Evolutionary conservation across 164 flowering plant genomes (phyloP).

Genomic region (Berberis vulgaris): DNA sequence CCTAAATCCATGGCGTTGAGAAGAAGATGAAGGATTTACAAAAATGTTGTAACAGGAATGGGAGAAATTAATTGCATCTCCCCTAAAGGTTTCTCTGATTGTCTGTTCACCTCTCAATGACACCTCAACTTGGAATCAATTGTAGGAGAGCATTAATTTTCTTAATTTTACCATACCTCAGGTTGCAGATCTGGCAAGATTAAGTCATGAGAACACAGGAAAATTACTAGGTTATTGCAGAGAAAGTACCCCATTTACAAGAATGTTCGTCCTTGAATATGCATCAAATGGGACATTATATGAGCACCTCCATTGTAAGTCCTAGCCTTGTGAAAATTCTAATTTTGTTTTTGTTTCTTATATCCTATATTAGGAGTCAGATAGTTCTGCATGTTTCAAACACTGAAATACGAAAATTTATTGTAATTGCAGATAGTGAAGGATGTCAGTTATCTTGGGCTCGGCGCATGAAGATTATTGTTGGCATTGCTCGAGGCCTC

Average conservation of each 20-base stretch:
- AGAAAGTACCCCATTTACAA: constrained; percentile 69
- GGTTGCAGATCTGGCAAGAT: constrained; percentile 91
- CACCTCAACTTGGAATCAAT: too few relatives aligned
- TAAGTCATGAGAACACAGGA: constrained; percentile 69
- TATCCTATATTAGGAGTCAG: background rate
- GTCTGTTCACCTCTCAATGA: too few relatives aligned
- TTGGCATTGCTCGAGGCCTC: constrained; percentile 84
- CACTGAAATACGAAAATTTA: constrained; percentile 1
- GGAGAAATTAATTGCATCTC: background rate
- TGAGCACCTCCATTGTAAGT: constrained; percentile 93
- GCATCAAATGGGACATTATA: constrained; percentile 91
- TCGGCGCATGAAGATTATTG: constrained; percentile 72
- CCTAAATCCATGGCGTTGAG: too few relatives aligned
- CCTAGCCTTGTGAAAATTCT: background rate
- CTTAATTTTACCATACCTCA: constrained; percentile 21
- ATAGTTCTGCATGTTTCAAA: background rate
- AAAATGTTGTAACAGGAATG: background rate
- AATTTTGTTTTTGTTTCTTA: background rate
- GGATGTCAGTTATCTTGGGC: constrained; percentile 84
- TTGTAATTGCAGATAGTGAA: constrained; percentile 60
- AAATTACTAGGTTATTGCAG: constrained; percentile 81
- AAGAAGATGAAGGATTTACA: too few relatives aligned
- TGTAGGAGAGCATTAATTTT: background rate
- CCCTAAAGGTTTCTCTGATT: background rate
- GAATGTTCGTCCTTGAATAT: constrained; percentile 94